A percentile compares a stretch with the other conserved stretches of the same genome.
Conservation (phyloP, 805 yeast species). For the Candida argentea region DNA sequence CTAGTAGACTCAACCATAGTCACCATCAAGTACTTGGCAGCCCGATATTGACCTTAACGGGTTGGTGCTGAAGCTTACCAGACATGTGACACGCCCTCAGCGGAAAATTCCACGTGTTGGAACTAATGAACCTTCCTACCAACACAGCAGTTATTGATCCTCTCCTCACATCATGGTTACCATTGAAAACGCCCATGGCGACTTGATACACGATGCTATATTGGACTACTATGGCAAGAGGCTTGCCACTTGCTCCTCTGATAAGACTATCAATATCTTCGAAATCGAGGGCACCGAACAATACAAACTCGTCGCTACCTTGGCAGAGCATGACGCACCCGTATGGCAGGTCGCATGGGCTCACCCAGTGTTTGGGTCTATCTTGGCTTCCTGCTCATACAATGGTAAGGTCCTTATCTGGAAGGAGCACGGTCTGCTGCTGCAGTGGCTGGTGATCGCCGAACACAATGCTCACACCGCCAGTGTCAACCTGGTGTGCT, state of each 20-base stretch:
- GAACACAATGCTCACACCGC: constrained; percentile 87
- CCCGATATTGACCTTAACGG: too few relatives aligned
- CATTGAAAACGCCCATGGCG: constrained; percentile 85
- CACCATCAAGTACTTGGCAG: too few relatives aligned
- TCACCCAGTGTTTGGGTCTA: constrained; percentile 94
- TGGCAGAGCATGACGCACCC: constrained; percentile 93
- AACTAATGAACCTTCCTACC: not conserved
- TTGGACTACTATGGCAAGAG: constrained; percentile 94
- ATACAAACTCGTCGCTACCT: constrained; percentile 73
- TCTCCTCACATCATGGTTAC: constrained; percentile 60
- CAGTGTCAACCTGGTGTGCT: constrained; percentile 83
- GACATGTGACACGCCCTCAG: too few relatives aligned
- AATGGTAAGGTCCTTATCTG: constrained; percentile 92
- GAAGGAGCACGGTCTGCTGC: constrained; percentile 76
- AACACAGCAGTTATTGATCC: not conserved
- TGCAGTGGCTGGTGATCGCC: constrained; percentile 79
- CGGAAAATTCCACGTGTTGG: too few relatives aligned
- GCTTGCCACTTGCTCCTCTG: constrained; percentile 92
- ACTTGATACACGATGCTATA: constrained; percentile 92
- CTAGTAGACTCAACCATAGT: too few relatives aligned
- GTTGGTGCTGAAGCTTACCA: too few relatives aligned
- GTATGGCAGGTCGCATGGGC: constrained; percentile 99
- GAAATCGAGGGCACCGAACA: constrained; percentile 76
- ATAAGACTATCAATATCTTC: constrained; percentile 88
- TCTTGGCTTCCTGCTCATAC: constrained; percentile 88